These are phyloP conservation scores for Myriosclerotinia scirpicola DNA, from an alignment of 2,329 filamentous ascomycete genomes.

Conservation along the genomic window DNA sequence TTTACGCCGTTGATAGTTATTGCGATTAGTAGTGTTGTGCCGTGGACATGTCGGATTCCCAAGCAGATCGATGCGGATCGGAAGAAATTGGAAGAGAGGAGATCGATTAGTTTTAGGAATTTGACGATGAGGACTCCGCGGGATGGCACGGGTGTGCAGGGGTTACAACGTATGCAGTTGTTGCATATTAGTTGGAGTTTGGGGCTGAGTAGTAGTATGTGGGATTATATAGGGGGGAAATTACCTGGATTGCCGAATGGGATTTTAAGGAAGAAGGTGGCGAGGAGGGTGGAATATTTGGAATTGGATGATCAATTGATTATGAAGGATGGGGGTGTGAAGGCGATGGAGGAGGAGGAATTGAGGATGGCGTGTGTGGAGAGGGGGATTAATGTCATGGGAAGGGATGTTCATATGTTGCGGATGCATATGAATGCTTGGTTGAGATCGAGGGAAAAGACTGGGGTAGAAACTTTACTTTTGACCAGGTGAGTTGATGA, in stretches of 20 bases:
- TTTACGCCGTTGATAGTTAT: slow-evolving; percentile 80
- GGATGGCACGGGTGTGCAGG: slow-evolving; percentile 28
- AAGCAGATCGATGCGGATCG: slow-evolving; percentile 63
- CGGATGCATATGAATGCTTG: slow-evolving; percentile 44
- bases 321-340: slow-evolving; percentile 58
- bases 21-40: slow-evolving; percentile 68
- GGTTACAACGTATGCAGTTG: slow-evolving; percentile 44
- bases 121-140: slow-evolving; percentile 36
- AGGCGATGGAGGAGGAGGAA: slow-evolving; percentile 61
- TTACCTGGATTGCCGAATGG: slow-evolving; percentile 44
- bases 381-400: slow-evolving; percentile 60
- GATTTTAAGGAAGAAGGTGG: slow-evolving; percentile 56
- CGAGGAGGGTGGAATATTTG: slow-evolving; percentile 60
- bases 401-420: slow-evolving; percentile 41
- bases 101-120: slow-evolving; percentile 50
- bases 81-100: slow-evolving; percentile 53
- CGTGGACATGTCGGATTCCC: slow-evolving; percentile 80
- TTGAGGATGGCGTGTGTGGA: slow-evolving; percentile 69
- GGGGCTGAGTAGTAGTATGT: slow-evolving; percentile 45
- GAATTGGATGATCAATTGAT: slow-evolving; percentile 71
- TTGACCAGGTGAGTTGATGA: slow-evolving; percentile 40
- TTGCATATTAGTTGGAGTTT: slow-evolving; percentile 45
- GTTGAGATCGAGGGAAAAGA: slow-evolving; percentile 43
- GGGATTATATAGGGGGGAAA: slow-evolving; percentile 47
- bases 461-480: slow-evolving; percentile 37